phyloP scores from a whole-genome alignment of 1,284 basidiomycete species.

The Marasmius fiardii region DNA sequence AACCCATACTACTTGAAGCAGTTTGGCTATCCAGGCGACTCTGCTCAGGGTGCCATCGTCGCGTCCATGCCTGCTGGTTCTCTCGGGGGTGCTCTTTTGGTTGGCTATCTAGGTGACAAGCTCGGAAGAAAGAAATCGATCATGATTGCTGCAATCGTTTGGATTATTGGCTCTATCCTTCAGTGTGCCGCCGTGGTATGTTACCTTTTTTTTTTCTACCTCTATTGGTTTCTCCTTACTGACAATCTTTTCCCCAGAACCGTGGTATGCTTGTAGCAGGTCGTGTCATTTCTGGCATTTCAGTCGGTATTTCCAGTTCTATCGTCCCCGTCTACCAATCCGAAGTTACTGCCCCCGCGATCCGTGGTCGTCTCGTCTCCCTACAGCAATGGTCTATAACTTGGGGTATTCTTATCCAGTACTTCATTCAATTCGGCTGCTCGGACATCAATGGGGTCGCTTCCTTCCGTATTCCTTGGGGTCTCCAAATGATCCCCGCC shows the following conservation, averaged over 20 bases:
- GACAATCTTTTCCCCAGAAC: conserved; percentile 38
- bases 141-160: conserved; percentile 62
- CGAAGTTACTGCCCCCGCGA: conserved; percentile 64
- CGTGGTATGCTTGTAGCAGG: conserved; percentile 68
- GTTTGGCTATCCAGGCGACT: conserved; percentile 47
- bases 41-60: conserved; percentile 71
- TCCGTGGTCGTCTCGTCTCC: conserved; percentile 74
- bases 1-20: conserved; percentile 52
- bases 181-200: conserved; percentile 60
- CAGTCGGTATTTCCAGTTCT: conserved; percentile 55
- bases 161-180: conserved; percentile 69
- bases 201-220: conserved; percentile 9
- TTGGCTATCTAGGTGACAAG: conserved; percentile 58
- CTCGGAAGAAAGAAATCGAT: conserved; percentile 66
- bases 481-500: conserved; percentile 74
- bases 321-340: conserved; percentile 73
- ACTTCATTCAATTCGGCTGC: conserved; percentile 73
- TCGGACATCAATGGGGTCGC: conserved; percentile 67
- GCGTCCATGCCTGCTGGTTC: conserved; percentile 77
- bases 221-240: too few relatives aligned
- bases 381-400: conserved; percentile 80
- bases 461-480: conserved; percentile 80
- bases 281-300: conserved; percentile 59
- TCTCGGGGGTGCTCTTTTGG: conserved; percentile 57
- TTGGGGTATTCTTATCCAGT: conserved; percentile 73